Percentiles rank a stretch among this genome's conserved stretches.
These are phyloP conservation scores for Suhomyces guaymorum DNA, from an alignment of 1,139 yeast species.

Conservation along the genomic window DNA sequence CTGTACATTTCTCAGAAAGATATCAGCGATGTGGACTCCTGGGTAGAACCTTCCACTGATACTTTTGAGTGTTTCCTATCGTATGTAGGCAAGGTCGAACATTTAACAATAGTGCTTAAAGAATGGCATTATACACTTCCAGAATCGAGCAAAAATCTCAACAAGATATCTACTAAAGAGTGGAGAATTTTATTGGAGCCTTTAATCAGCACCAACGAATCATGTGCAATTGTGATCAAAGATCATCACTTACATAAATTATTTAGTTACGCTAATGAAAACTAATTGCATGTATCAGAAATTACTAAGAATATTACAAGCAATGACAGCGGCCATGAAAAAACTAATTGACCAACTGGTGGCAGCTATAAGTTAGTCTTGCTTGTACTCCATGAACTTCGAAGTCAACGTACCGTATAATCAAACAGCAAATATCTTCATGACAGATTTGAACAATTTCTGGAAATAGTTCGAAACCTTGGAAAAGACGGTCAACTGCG, in stretches of 20 bases:
- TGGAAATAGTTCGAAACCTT: constrained; percentile 8
- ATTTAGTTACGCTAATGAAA: constrained; percentile 1
- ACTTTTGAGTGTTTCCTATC: constrained; percentile 32
- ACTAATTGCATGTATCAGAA: not conserved
- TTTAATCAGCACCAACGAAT: constrained; percentile 19
- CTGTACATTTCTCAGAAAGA: constrained; percentile 26
- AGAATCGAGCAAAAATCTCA: not conserved
- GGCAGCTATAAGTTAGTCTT: no score
- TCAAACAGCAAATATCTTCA: not conserved
- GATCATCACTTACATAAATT: constrained; percentile 11
- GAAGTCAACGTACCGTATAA: not conserved
- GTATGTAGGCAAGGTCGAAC: constrained; percentile 28
- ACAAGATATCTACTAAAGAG: constrained; percentile 21
- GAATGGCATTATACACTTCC: constrained; percentile 1
- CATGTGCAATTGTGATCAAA: constrained; percentile 24
- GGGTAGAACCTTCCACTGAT: constrained; percentile 19
- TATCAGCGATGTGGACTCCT: constrained; percentile 16
- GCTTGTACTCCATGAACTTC: no score
- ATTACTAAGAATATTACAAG: not conserved
- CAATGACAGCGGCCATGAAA: no score
- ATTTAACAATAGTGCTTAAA: constrained; percentile 28
- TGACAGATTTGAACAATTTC: constrained; percentile 4
- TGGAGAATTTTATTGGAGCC: constrained; percentile 36
- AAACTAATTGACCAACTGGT: no score
- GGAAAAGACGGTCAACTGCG: not conserved